Percentiles rank a stretch among this genome's conserved stretches.
These are phyloP conservation scores for Nakazawaea sp. DNA, from an alignment of 805 yeast genomes.

Conservation along the genomic window DNA sequence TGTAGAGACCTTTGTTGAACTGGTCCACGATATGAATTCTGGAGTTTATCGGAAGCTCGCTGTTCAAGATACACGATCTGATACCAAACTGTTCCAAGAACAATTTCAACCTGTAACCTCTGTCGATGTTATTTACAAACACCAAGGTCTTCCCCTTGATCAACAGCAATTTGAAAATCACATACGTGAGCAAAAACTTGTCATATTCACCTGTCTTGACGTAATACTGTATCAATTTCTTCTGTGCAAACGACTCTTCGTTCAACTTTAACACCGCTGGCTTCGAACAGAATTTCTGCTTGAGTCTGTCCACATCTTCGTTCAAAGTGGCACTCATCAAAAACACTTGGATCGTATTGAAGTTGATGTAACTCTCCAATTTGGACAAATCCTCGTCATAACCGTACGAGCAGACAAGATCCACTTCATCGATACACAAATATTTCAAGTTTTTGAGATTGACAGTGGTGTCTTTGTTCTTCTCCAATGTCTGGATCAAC, in stretches of 20 bases:
- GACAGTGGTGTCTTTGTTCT: slow-evolving; percentile 31
- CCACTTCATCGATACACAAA: slow-evolving; percentile 92
- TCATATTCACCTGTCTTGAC: slow-evolving; percentile 86
- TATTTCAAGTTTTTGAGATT: slow-evolving; percentile 53
- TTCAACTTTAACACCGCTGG: slow-evolving; percentile 80
- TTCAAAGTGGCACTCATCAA: slow-evolving; percentile 94
- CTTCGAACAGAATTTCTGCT: slow-evolving; percentile 68
- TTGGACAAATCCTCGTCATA: slow-evolving; percentile 76
- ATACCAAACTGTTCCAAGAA: slow-evolving; percentile 95
- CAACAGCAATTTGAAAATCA: slow-evolving; percentile 79
- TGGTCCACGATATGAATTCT: slow-evolving; percentile 93
- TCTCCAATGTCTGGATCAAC: slow-evolving; percentile 49
- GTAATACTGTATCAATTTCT: slow-evolving; percentile 74
- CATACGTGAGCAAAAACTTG: slow-evolving; percentile 84
- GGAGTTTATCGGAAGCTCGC: slow-evolving; percentile 89
- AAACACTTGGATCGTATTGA: slow-evolving; percentile 80
- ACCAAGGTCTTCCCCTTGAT: slow-evolving; percentile 87
- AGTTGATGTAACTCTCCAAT: slow-evolving; percentile 57
- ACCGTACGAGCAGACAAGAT: slow-evolving; percentile 83
- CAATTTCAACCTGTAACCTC: slow-evolving; percentile 88
- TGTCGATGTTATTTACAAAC: slow-evolving; percentile 90
- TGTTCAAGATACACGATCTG: slow-evolving; percentile 78
- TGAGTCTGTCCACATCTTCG: slow-evolving; percentile 76
- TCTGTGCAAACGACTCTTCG: slow-evolving; percentile 46
- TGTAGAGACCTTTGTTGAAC: slow-evolving; percentile 84